phyloP scores from a whole-genome alignment of 2,329 filamentous ascomycete species.

The Phialophora tarda region DNA sequence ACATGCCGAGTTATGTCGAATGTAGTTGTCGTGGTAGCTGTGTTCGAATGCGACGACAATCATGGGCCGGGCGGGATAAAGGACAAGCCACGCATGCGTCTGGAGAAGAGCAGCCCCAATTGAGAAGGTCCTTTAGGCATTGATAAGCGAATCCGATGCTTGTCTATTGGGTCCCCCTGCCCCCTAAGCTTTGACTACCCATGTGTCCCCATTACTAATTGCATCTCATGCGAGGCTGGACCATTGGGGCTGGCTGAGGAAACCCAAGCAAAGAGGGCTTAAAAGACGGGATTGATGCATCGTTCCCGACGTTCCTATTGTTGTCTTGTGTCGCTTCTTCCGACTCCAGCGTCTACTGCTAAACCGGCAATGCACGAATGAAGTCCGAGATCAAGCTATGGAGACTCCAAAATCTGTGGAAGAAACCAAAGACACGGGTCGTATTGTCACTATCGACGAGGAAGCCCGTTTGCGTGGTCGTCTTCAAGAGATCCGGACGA shows the following conservation, averaged over 20 bases:
- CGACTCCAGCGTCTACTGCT: background rate
- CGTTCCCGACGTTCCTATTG: background rate
- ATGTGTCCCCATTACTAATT: background rate
- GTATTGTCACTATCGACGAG: background rate
- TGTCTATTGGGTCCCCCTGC: background rate
- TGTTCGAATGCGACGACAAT: background rate
- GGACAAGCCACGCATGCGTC: background rate
- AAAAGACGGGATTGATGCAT: background rate
- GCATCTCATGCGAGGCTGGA: background rate
- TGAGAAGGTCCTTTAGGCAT: background rate
- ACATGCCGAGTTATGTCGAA: background rate
- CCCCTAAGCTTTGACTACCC: background rate
- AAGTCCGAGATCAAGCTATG: background rate
- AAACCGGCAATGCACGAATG: background rate
- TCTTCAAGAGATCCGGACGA: slow-evolving; percentile 7
- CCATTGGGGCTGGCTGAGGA: background rate
- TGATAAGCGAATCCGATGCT: background rate
- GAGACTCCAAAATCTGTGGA: background rate
- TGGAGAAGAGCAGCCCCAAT: background rate
- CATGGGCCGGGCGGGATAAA: background rate
- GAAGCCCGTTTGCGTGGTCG: background rate
- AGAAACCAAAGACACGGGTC: background rate
- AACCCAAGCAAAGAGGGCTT: background rate
- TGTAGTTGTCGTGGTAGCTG: background rate
- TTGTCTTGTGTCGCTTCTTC: background rate